Evolutionary conservation across 495 filamentous ascomycete genomes (phyloP).

Genomic region (Ascobolus immersus): DNA sequence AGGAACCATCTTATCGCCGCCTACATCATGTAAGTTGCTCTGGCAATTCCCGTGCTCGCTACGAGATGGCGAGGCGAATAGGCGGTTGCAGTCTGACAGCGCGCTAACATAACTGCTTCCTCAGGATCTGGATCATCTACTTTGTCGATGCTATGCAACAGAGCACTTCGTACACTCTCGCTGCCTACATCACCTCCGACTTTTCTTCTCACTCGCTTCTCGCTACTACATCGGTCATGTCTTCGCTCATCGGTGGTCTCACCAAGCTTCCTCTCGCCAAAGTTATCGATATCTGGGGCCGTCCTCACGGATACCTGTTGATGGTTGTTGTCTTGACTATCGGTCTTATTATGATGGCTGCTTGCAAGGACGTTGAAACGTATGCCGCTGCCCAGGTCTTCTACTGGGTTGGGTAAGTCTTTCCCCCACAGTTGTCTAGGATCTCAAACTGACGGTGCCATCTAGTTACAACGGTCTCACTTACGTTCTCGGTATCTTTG

Average conservation of each 20-base stretch:
- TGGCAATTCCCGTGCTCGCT: not conserved
- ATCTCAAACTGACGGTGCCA: not conserved
- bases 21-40: slow-evolving; percentile 19
- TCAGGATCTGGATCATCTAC: slow-evolving; percentile 25
- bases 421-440: not conserved
- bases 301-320: slow-evolving; percentile 20
- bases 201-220: slow-evolving; percentile 25
- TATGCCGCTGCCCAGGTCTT: slow-evolving; percentile 26
- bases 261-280: slow-evolving; percentile 37
- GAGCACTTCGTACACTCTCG: slow-evolving; percentile 19
- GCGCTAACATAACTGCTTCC: too few relatives aligned
- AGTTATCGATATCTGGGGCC: slow-evolving; percentile 38
- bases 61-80: slow-evolving; percentile 3
- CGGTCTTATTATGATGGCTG: slow-evolving; percentile 27
- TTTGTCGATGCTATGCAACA: slow-evolving; percentile 26
- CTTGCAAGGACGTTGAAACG: slow-evolving; percentile 19
- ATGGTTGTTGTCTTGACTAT: slow-evolving; percentile 17
- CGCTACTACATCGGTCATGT: slow-evolving; percentile 23
- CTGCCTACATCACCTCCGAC: slow-evolving; percentile 23
- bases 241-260: slow-evolving; percentile 33
- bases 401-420: slow-evolving; percentile 11
- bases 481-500: slow-evolving; percentile 33
- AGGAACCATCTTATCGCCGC: slow-evolving; percentile 21
- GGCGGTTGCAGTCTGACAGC: not conserved
- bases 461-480: slow-evolving; percentile 27